phyloP scores from a whole-genome alignment of 345 rosid species.

The Corchorus capsularis region DNA sequence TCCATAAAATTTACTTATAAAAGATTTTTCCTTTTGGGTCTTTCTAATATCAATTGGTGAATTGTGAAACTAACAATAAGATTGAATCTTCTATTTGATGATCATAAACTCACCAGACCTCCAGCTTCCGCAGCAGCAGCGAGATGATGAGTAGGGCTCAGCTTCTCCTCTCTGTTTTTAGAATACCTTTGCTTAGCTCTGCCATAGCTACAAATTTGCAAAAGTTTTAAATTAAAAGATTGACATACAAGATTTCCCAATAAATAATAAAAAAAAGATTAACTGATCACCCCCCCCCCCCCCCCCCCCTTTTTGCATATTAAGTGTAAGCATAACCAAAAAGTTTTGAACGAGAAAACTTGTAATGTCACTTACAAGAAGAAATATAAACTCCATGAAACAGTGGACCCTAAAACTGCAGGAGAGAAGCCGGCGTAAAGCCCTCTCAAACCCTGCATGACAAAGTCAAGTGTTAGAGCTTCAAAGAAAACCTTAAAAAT shows the following conservation, averaged over 20 bases:
- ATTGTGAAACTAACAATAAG: not conserved
- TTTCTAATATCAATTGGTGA: not conserved
- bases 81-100: not conserved
- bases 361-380: conserved; percentile 64
- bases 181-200: conserved; percentile 86
- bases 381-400: conserved; percentile 91
- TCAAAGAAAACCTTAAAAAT: not conserved
- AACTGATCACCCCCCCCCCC: not conserved
- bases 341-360: not conserved
- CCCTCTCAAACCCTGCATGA: conserved; percentile 73
- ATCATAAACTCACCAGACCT: conserved; percentile 63
- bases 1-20: not conserved
- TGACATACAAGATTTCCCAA: not conserved
- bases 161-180: conserved; percentile 53
- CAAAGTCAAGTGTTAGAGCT: not conserved
- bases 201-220: conserved; percentile 58
- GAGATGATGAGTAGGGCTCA: conserved; percentile 78
- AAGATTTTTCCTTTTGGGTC: not conserved
- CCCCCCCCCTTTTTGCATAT: not conserved
- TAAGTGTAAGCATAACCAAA: not conserved
- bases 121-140: conserved; percentile 98
- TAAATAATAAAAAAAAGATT: not conserved
- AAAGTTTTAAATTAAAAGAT: conserved; percentile 2
- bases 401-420: conserved; percentile 81
- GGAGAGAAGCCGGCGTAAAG: conserved; percentile 89